Percentiles rank a stretch among this genome's conserved stretches.
phyloP scores from a whole-genome alignment of 257 asterid species.

The Solanum sitiens region DNA sequence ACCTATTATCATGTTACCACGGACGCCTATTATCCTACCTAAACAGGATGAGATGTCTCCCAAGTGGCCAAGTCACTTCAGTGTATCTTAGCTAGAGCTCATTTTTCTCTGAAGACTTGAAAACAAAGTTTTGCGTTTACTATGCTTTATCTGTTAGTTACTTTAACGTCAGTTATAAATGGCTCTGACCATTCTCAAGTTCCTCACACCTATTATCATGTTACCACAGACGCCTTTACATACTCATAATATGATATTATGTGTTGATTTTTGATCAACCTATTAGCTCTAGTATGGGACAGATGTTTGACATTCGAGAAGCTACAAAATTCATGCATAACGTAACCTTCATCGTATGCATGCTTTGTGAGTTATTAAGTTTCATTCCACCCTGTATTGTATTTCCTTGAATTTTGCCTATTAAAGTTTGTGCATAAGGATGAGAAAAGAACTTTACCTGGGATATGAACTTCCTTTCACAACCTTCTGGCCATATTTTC shows the following conservation, averaged over 20 bases:
- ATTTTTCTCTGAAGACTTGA: not conserved
- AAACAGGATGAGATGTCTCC: not conserved
- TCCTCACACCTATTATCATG: too few relatives aligned
- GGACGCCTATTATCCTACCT: too few relatives aligned
- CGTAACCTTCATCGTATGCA: not conserved
- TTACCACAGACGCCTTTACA: too few relatives aligned
- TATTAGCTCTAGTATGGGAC: not conserved
- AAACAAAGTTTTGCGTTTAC: not conserved
- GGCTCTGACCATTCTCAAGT: too few relatives aligned
- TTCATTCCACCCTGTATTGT: not conserved
- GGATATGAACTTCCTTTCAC: conserved; percentile 74
- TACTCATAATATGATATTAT: too few relatives aligned
- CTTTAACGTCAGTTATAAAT: not conserved
- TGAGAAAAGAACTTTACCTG: conserved; percentile 33
- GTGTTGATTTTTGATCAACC: too few relatives aligned
- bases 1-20: too few relatives aligned
- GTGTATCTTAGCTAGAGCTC: not conserved
- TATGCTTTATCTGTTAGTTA: not conserved
- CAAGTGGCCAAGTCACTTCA: not conserved
- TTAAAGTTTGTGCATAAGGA: not conserved
- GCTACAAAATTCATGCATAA: not conserved
- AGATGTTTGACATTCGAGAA: not conserved
- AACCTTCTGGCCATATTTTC: conserved; percentile 88
- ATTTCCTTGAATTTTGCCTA: not conserved
- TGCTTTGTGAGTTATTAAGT: not conserved